Evolutionary conservation across 148 eudicot genomes (phyloP).

Genomic region (Nepenthes gracilis): DNA sequence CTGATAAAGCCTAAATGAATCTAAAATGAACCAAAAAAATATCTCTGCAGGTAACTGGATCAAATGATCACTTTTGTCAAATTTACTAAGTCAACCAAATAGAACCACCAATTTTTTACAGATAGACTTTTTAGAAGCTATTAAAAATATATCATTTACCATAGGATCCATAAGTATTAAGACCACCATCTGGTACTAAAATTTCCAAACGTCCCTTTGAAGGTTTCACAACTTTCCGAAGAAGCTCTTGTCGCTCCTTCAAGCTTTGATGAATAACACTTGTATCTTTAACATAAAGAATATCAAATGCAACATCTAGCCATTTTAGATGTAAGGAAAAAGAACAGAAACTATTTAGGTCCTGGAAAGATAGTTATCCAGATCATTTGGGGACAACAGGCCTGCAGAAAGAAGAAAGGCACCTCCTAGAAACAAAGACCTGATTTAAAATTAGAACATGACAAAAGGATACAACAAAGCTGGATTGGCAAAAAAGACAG

Average conservation of each 20-base stretch:
- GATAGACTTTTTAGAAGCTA: not conserved
- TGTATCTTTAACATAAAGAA: constrained; percentile 84
- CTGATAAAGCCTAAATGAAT: too few species aligned
- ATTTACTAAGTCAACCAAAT: too few species aligned
- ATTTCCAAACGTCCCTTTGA: constrained; percentile 67
- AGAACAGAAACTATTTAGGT: not conserved
- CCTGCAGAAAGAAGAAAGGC: constrained; percentile 3
- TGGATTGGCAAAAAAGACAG: constrained; percentile 22
- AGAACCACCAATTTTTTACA: not conserved
- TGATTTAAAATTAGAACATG: not conserved
- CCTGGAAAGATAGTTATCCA: not conserved
- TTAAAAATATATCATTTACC: constrained; percentile 19
- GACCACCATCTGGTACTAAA: constrained; percentile 68
- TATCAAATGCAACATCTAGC: constrained; percentile 82
- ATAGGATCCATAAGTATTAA: constrained; percentile 41
- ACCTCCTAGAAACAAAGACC: not conserved
- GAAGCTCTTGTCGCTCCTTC: constrained; percentile 75
- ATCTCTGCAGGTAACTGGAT: too few species aligned
- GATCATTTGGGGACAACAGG: not conserved
- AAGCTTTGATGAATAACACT: constrained; percentile 88
- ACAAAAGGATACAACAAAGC: constrained; percentile 70
- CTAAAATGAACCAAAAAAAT: too few species aligned
- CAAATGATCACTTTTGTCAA: too few species aligned
- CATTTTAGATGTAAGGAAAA: constrained; percentile 26
- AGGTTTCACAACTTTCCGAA: constrained; percentile 68